Conservation (phyloP, 2,329 filamentous ascomycete species). For the Aureobasidium namibiae region DNA sequence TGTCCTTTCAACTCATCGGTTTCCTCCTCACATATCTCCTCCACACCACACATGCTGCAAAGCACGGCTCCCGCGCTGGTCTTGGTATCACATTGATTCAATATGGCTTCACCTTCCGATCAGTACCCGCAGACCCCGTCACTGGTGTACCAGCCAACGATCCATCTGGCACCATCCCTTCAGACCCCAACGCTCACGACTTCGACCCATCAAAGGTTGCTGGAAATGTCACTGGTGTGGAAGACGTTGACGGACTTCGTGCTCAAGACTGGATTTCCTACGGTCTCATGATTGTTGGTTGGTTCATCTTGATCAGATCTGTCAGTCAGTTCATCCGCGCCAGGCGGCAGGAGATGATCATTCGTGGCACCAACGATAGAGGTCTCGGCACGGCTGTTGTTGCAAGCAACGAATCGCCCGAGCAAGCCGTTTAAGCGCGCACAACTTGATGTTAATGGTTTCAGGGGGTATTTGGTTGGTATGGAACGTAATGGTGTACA, state of each 20-base stretch:
- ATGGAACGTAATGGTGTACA: not conserved
- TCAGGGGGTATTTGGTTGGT: not conserved
- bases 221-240: slow-evolving; percentile 29
- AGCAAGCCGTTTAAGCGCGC: slow-evolving; percentile 43
- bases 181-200: slow-evolving; percentile 82
- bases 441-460: not conserved
- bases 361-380: slow-evolving; percentile 85
- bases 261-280: slow-evolving; percentile 87
- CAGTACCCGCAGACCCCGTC: slow-evolving; percentile 8
- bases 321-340: slow-evolving; percentile 84
- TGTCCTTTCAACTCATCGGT: slow-evolving; percentile 93
- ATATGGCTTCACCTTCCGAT: slow-evolving; percentile 88
- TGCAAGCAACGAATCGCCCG: slow-evolving; percentile 71
- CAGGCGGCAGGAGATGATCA: slow-evolving; percentile 82
- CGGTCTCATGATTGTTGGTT: slow-evolving; percentile 89
- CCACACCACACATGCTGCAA: slow-evolving; percentile 95
- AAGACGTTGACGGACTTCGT: slow-evolving; percentile 46
- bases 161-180: slow-evolving; percentile 46
- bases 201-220: slow-evolving; percentile 69
- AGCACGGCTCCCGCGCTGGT: slow-evolving; percentile 91
- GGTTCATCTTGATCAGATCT: slow-evolving; percentile 95
- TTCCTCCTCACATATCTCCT: slow-evolving; percentile 97
- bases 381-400: slow-evolving; percentile 79
- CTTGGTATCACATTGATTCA: slow-evolving; percentile 93
- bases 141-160: slow-evolving; percentile 32